Percentiles rank a stretch among this genome's conserved stretches.
Conservation (phyloP, 768 basidiomycete species). For the Mycena haematopus region DNA sequence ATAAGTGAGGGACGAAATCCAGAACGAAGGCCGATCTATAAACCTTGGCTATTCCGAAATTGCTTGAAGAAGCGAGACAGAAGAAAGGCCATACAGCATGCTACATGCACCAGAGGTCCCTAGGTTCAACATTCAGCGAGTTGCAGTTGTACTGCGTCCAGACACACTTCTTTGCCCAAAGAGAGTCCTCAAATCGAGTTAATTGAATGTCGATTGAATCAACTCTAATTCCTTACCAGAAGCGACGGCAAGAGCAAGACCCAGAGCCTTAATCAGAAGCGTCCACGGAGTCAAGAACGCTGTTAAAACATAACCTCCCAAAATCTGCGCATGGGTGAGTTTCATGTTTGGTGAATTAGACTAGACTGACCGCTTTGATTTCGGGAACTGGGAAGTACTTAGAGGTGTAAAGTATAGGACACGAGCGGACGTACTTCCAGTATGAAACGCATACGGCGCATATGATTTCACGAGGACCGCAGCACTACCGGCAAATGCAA, state of each 20-base stretch:
- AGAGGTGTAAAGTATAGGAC: conserved; percentile 7
- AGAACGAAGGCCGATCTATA: conserved; percentile 8
- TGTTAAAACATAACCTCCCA: conserved; percentile 87
- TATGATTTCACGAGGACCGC: conserved; percentile 68
- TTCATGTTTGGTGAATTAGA: not conserved
- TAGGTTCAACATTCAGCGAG: conserved; percentile 33
- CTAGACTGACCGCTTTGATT: conserved; percentile 69
- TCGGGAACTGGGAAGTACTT: conserved; percentile 63
- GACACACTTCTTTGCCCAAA: conserved; percentile 78
- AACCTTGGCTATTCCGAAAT: conserved; percentile 81
- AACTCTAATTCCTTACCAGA: conserved; percentile 40
- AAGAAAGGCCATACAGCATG: conserved; percentile 81
- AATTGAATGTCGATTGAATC: too few relatives aligned
- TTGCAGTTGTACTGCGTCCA: conserved; percentile 23
- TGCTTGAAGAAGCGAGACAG: conserved; percentile 70
- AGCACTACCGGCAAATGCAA: conserved; percentile 67
- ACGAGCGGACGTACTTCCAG: conserved; percentile 64
- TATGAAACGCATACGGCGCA: conserved; percentile 81
- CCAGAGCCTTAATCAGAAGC: conserved; percentile 82
- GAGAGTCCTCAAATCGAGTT: conserved; percentile 58
- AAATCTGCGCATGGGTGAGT: conserved; percentile 52
- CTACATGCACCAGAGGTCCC: conserved; percentile 88
- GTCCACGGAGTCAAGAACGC: conserved; percentile 88
- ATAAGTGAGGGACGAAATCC: not conserved
- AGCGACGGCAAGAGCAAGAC: conserved; percentile 83